phyloP scores from a whole-genome alignment of 192 early-diverging fungal species.

The Dimargaris verticillata region DNA sequence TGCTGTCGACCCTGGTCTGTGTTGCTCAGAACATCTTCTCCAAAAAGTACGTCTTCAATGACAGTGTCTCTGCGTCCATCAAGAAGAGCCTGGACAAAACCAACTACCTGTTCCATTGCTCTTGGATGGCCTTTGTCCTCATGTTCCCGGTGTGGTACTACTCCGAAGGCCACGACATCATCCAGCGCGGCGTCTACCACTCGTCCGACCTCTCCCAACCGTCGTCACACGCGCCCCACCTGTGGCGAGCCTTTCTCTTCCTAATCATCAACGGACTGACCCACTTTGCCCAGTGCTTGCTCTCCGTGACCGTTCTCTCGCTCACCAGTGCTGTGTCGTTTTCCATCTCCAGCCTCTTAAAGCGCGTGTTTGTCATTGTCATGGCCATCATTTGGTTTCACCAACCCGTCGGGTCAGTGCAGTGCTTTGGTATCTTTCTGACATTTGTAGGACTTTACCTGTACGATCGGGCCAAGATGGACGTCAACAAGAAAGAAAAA shows the following conservation, averaged over 20 bases:
- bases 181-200: constrained; percentile 1
- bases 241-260: background rate
- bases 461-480: constrained; percentile 65
- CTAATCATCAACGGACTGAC: constrained; percentile 60
- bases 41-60: constrained; percentile 55
- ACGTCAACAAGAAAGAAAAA: constrained; percentile 26
- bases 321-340: constrained; percentile 74
- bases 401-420: constrained; percentile 45
- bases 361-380: constrained; percentile 82
- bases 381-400: constrained; percentile 69
- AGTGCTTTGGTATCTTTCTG: constrained; percentile 55
- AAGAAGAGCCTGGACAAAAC: constrained; percentile 68
- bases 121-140: constrained; percentile 49
- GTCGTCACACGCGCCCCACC: constrained; percentile 3
- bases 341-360: constrained; percentile 67
- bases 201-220: constrained; percentile 2
- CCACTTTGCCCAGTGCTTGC: constrained; percentile 66
- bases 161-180: constrained; percentile 40
- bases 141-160: constrained; percentile 72
- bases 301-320: constrained; percentile 63
- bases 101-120: constrained; percentile 71
- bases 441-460: constrained; percentile 73
- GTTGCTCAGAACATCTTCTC: constrained; percentile 78
- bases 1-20: constrained; percentile 62
- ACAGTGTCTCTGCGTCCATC: constrained; percentile 21